Evolutionary conservation across 2,329 filamentous ascomycete species (phyloP).

Genomic region (Monilinia fructigena): DNA sequence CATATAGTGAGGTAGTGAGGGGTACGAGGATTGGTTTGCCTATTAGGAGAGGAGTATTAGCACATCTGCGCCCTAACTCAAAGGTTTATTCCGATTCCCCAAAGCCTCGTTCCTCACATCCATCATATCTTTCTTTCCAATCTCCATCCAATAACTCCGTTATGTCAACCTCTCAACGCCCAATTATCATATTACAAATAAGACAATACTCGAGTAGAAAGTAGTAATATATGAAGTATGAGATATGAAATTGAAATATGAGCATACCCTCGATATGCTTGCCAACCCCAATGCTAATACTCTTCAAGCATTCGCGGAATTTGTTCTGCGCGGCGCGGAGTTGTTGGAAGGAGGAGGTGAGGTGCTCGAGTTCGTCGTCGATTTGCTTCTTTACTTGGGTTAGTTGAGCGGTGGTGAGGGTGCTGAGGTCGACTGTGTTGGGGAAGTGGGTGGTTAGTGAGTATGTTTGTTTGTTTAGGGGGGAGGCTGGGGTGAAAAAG

Average conservation of each 20-base stretch:
- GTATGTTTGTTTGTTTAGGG: not conserved
- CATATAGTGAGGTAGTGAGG: constrained; percentile 90
- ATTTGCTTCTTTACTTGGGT: constrained; percentile 92
- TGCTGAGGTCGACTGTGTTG: constrained; percentile 63
- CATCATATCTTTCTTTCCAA: not conserved
- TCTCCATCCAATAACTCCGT: too few species aligned
- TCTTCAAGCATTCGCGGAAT: constrained; percentile 84
- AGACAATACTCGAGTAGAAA: too few species aligned
- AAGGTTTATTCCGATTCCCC: too few species aligned
- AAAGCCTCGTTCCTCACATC: not conserved
- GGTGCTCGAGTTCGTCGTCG: constrained; percentile 91
- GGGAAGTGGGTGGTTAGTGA: not conserved
- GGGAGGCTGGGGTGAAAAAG: not conserved
- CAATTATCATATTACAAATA: too few species aligned
- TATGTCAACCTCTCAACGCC: too few species aligned
- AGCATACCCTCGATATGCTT: constrained; percentile 41
- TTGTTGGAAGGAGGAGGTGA: constrained; percentile 85
- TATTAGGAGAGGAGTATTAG: constrained; percentile 25
- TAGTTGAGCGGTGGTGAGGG: constrained; percentile 80
- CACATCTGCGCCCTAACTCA: not conserved
- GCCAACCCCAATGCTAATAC: constrained; percentile 62
- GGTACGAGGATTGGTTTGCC: constrained; percentile 77
- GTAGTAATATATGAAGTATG: not conserved
- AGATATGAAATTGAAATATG: not conserved
- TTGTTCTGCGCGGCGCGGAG: constrained; percentile 86